Percentiles rank a stretch among this genome's conserved stretches.
Conservation (phyloP, 257 asterid genomes). For the Primulina tabacum region DNA sequence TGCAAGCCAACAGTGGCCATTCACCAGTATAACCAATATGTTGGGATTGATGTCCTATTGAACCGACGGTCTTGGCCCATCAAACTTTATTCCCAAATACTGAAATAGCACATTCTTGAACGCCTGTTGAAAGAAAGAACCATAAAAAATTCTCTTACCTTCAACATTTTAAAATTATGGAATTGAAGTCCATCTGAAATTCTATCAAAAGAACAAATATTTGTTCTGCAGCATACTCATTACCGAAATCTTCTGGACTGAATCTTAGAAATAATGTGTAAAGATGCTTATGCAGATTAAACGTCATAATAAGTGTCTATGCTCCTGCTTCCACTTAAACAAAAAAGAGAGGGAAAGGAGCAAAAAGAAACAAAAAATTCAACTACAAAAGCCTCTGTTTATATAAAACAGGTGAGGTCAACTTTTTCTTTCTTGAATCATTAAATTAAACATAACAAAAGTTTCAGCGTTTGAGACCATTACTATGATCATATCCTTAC, state of each 20-base stretch:
- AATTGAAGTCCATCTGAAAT: no score
- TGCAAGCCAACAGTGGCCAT: conserved; percentile 23
- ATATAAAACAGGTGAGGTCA: conserved; percentile 23
- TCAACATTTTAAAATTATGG: neutral
- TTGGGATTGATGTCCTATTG: conserved; percentile 34
- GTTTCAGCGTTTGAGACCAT: neutral
- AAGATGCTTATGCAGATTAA: conserved; percentile 19
- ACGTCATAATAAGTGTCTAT: conserved; percentile 3
- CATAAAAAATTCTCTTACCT: conserved; percentile 3
- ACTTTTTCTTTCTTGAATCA: conserved; percentile 17
- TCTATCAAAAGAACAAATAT: no score
- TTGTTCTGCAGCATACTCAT: conserved; percentile 14
- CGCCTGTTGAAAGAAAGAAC: conserved; percentile 43
- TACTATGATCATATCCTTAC: conserved; percentile 8
- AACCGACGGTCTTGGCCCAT: conserved; percentile 38
- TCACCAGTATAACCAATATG: conserved; percentile 22
- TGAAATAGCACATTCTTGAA: conserved; percentile 71
- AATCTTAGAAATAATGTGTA: neutral
- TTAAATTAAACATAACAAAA: neutral
- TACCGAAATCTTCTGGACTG: conserved; percentile 10
- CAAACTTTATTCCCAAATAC: conserved; percentile 55
- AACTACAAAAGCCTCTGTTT: conserved; percentile 14
- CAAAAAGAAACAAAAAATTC: conserved; percentile 12
- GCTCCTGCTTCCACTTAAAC: conserved; percentile 22
- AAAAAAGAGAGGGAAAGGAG: conserved; percentile 19